phyloP scores from a whole-genome alignment of 1,284 basidiomycete genomes.

The Moesziomyces sp. region DNA sequence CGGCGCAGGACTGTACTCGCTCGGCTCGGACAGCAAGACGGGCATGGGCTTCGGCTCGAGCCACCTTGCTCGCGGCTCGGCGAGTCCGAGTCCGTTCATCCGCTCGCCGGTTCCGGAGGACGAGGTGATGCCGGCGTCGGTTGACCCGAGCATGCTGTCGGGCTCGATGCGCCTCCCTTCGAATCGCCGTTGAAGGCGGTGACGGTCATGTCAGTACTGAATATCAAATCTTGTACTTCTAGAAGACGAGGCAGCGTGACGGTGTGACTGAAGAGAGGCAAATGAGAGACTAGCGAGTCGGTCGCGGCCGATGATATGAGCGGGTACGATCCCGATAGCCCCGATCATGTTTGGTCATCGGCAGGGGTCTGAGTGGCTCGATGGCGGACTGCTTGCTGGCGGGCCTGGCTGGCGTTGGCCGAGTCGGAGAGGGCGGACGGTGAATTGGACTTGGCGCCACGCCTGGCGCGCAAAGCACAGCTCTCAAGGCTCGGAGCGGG shows the following conservation, averaged over 20 bases:
- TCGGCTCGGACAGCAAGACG: slow-evolving; percentile 24
- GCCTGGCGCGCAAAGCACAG: neutral
- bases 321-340: no score
- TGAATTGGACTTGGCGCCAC: neutral
- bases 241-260: no score
- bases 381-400: no score
- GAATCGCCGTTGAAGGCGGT: slow-evolving; percentile 16
- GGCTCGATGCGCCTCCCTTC: slow-evolving; percentile 19
- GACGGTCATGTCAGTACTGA: no score
- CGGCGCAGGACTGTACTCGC: slow-evolving; percentile 15
- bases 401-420: no score
- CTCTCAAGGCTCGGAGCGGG: neutral
- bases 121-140: slow-evolving; percentile 47
- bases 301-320: no score
- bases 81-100: slow-evolving; percentile 50
- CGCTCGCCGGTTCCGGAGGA: slow-evolving; percentile 43
- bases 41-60: slow-evolving; percentile 30
- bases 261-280: no score
- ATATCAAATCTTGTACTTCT: slow-evolving; percentile 13
- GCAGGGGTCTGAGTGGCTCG: no score
- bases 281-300: no score
- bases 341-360: no score
- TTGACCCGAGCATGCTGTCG: slow-evolving; percentile 51
- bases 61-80: slow-evolving; percentile 32
- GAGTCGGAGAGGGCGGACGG: neutral